Evolutionary conservation across 2,329 filamentous ascomycete genomes (phyloP).

Genomic region (Aureobasidium zeae): DNA sequence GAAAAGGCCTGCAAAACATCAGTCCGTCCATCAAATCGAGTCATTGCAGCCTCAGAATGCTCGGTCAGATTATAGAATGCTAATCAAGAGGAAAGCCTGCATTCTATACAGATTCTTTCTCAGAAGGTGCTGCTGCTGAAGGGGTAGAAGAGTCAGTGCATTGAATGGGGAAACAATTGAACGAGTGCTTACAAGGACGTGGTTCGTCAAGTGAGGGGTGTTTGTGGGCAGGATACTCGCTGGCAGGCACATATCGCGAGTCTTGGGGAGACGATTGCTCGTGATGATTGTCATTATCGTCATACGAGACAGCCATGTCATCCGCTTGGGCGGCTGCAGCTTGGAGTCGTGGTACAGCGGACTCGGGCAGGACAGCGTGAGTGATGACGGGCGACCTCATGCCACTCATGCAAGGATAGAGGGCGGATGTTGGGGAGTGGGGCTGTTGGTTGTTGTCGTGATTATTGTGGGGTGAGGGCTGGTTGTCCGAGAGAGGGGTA

Average conservation of each 20-base stretch:
- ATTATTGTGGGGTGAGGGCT: background rate
- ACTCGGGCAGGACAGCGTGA: slow-evolving; percentile 28
- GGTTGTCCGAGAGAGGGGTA: background rate
- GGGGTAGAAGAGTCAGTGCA: background rate
- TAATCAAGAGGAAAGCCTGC: no score
- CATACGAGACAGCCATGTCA: background rate
- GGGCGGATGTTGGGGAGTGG: slow-evolving; percentile 21
- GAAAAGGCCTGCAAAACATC: no score
- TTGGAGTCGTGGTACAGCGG: slow-evolving; percentile 30
- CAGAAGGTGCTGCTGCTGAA: background rate
- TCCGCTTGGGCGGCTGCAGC: slow-evolving; percentile 26
- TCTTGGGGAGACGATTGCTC: background rate
- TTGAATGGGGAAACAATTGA: background rate
- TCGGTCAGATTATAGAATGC: no score
- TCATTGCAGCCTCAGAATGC: no score
- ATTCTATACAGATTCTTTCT: slow-evolving; percentile 2
- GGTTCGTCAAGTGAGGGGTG: slow-evolving; percentile 1
- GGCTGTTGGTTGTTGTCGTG: slow-evolving; percentile 18
- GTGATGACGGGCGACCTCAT: background rate
- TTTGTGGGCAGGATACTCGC: slow-evolving; percentile 13
- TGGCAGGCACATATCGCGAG: slow-evolving; percentile 6
- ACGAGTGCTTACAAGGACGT: background rate
- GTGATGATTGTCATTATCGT: background rate
- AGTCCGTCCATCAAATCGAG: no score
- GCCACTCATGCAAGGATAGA: slow-evolving; percentile 2